phyloP scores from a whole-genome alignment of 164 flowering plant genomes.

The Berberis thunbergii region DNA sequence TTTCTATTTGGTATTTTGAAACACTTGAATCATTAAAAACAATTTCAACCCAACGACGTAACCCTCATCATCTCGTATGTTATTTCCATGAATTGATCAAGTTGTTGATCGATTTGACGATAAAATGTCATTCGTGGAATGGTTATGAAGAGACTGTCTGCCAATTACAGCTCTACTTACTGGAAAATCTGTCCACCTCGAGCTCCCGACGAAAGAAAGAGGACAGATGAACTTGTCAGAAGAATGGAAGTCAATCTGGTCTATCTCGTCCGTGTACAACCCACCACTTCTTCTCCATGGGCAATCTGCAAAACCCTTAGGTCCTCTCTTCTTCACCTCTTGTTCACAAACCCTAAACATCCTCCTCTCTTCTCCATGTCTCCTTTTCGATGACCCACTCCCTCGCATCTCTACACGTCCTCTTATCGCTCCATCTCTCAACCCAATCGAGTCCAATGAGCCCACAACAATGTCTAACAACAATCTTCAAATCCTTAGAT shows the following conservation, averaged over 20 bases:
- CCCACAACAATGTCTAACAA: not conserved
- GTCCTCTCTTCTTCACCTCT: conserved; percentile 39
- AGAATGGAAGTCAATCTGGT: conserved; percentile 49
- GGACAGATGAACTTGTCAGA: conserved; percentile 40
- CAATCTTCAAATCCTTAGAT: conserved; percentile 30
- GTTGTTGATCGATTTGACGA: too few relatives aligned
- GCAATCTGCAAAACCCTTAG: conserved; percentile 18
- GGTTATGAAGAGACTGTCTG: too few relatives aligned
- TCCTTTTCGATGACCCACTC: conserved; percentile 16
- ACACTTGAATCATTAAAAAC: too few relatives aligned
- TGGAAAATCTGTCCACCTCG: too few relatives aligned
- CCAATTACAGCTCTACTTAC: too few relatives aligned
- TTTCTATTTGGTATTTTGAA: too few relatives aligned
- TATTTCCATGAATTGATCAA: too few relatives aligned
- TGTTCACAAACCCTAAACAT: conserved; percentile 23
- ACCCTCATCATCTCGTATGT: too few relatives aligned
- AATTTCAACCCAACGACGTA: too few relatives aligned
- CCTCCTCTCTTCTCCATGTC: conserved; percentile 21
- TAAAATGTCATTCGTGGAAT: too few relatives aligned
- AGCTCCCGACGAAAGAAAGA: not conserved
- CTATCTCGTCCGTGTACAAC: conserved; percentile 21
- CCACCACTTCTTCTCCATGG: conserved; percentile 38
- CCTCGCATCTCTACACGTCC: conserved; percentile 6
- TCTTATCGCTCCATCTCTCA: conserved; percentile 1
- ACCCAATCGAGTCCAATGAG: not conserved